Base-by-base conservation (phyloP, 805 yeast species). In the Isabelozyma rhagii region DNA sequence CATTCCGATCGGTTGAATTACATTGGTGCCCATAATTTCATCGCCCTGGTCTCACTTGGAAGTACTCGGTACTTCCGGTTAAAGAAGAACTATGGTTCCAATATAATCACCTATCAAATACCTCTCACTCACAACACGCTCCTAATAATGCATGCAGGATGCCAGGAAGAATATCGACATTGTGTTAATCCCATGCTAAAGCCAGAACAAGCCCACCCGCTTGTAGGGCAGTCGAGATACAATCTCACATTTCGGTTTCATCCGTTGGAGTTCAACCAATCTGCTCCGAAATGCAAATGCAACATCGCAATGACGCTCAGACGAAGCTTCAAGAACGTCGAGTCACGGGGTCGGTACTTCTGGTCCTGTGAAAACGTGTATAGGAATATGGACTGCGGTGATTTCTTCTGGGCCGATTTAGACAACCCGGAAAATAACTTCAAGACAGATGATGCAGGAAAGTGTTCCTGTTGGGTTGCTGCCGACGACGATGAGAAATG, bases 141-240 rank as follows among this genome's bases (percentile, higher is more conserved):
- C 39, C 57, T 87, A 2, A 65, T 88, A 2, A 87, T 88, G 96
- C 83, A 84, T 51, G 86, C 89, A 1, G 90, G 89, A 0, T 83
- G 88, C 52, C 96, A 88, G 61, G 96, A 88, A 54, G 81, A 79
- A 46, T 88, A 68, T 61, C 86, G 83, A 57, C 96, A 89, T 58
- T 71, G 82, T 51, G 81, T 88, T 0, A 68, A 71, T 48, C 66
- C 82, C 0, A 60, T 78, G 46, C 61, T 72, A 38, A 75, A 78
- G 25, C 71, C 79, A 4, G 80, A 74, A 4, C 78, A 78, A 48
- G 68, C 72, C 42, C 56, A 62, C 56, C 43, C 64, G 0, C 63
- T 76, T 0, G 61, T 83, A 0, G 85, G 84, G 0, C 55, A 75
- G 1, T 51, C 71, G 4, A 66, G 96, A 46, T 77, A 84, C 53